phyloP scores from a whole-genome alignment of 208 protist species.

The Wallacemonas sp. region DNA sequence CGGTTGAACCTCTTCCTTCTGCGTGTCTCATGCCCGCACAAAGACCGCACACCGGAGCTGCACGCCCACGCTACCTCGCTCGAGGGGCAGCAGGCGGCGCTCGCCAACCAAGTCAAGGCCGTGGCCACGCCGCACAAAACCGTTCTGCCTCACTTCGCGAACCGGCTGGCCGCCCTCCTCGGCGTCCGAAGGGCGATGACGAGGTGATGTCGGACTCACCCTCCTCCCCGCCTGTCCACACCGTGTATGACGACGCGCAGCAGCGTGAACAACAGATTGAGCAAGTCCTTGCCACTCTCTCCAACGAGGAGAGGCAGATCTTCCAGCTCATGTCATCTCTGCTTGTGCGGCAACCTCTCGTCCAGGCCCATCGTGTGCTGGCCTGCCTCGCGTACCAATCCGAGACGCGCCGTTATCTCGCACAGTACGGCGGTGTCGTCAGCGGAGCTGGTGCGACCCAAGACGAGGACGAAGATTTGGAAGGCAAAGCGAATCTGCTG shows the following conservation, averaged over 20 bases:
- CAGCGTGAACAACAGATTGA: constrained; percentile 14
- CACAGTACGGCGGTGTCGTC: constrained; percentile 7
- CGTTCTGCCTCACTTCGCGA: constrained; percentile 3
- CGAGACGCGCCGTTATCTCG: constrained; percentile 14
- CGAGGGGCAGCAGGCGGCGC: background rate
- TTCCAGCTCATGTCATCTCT: constrained; percentile 16
- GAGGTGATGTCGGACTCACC: too few relatives aligned
- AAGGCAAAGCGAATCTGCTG: background rate
- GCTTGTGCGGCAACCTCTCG: constrained; percentile 13
- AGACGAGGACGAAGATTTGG: background rate
- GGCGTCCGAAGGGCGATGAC: too few relatives aligned
- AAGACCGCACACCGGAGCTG: background rate
- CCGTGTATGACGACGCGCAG: constrained; percentile 6
- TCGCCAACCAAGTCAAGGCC: background rate
- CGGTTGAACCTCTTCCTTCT: background rate
- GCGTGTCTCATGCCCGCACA: background rate
- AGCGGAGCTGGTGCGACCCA: background rate
- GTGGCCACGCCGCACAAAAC: background rate
- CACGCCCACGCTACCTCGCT: background rate
- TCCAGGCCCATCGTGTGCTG: constrained; percentile 1
- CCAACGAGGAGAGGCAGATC: constrained; percentile 11
- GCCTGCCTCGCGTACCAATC: constrained; percentile 10
- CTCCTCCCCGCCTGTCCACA: background rate
- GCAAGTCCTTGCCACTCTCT: background rate
- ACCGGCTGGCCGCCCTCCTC: too few relatives aligned